A percentile compares a stretch with the other conserved stretches of the same genome.
Conservation (phyloP, 140 eudicot species). For the Ambrosia hybrid region DNA sequence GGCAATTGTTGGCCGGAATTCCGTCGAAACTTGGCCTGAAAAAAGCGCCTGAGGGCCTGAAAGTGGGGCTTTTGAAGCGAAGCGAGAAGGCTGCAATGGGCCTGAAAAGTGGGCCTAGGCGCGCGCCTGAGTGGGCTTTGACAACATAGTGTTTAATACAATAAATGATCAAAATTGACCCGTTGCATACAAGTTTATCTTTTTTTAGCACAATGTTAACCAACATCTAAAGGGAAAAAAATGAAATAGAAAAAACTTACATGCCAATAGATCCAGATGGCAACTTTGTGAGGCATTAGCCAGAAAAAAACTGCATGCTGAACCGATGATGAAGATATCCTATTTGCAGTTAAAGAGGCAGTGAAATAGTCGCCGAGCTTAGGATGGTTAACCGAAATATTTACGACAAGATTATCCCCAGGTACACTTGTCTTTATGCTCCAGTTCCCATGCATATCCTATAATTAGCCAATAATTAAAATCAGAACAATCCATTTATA, state of each 20-base stretch:
- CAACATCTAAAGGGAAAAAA: neutral
- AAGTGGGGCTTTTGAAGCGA: no score
- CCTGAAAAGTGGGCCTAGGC: no score
- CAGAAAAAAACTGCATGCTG: slow-evolving; percentile 73
- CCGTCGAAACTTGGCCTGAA: no score
- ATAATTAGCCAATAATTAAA: slow-evolving; percentile 13
- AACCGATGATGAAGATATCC: slow-evolving; percentile 47
- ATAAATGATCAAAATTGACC: neutral
- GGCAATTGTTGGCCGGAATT: no score
- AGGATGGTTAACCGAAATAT: slow-evolving; percentile 82
- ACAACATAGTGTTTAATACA: no score
- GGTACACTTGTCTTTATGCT: slow-evolving; percentile 62
- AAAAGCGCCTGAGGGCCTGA: no score
- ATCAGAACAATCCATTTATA: slow-evolving; percentile 19
- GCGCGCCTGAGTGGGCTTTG: no score
- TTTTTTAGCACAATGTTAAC: neutral
- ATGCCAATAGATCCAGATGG: slow-evolving; percentile 97
- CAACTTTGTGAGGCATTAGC: slow-evolving; percentile 99
- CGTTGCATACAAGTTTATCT: slow-evolving; percentile 10
- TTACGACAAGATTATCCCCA: slow-evolving; percentile 62
- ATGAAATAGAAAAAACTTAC: slow-evolving; percentile 44
- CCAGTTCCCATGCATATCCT: slow-evolving; percentile 99
- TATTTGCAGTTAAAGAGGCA: slow-evolving; percentile 74
- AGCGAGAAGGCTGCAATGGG: no score
- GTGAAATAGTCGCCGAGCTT: slow-evolving; percentile 79